These are phyloP conservation scores for Mariannaea sp. DNA, from an alignment of 2,329 filamentous ascomycete genomes.

Conservation along the genomic window DNA sequence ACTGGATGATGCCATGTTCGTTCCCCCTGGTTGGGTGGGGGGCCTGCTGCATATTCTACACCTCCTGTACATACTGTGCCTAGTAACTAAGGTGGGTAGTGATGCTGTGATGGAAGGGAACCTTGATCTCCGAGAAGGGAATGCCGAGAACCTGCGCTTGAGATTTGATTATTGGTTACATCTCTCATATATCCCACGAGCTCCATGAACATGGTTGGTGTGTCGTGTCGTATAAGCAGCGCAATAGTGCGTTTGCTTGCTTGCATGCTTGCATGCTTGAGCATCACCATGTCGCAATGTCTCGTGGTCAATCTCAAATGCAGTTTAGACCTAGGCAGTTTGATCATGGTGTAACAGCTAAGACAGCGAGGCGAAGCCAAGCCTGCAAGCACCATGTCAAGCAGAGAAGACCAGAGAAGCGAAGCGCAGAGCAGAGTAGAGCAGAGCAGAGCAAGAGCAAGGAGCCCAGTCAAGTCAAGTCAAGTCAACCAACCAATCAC, in stretches of 20 bases:
- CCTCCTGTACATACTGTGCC: too few relatives aligned
- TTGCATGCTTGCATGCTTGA: too few relatives aligned
- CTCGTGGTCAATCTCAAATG: not conserved
- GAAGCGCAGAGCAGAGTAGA: too few relatives aligned
- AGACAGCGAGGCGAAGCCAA: not conserved
- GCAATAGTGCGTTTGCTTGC: not conserved
- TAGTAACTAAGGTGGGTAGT: too few relatives aligned
- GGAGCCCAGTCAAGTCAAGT: too few relatives aligned
- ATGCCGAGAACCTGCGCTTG: not conserved
- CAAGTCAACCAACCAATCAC: not conserved
- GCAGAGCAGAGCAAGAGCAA: too few relatives aligned
- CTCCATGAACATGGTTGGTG: too few relatives aligned
- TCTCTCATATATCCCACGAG: too few relatives aligned
- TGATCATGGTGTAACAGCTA: not conserved
- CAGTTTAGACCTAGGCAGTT: not conserved
- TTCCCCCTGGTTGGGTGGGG: conserved; percentile 13
- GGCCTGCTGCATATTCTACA: too few relatives aligned
- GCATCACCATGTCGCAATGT: not conserved
- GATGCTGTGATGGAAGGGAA: not conserved
- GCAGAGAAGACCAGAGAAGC: not conserved
- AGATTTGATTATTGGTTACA: not conserved
- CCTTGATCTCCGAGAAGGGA: not conserved
- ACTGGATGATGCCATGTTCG: not conserved
- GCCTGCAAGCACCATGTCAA: conserved; percentile 11
- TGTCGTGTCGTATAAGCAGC: too few relatives aligned